Evolutionary conservation across 352 stramenopile species (phyloP), one percentile per base, ranked within the genome.

Genomic region (Phytophthora multivora): DNA sequence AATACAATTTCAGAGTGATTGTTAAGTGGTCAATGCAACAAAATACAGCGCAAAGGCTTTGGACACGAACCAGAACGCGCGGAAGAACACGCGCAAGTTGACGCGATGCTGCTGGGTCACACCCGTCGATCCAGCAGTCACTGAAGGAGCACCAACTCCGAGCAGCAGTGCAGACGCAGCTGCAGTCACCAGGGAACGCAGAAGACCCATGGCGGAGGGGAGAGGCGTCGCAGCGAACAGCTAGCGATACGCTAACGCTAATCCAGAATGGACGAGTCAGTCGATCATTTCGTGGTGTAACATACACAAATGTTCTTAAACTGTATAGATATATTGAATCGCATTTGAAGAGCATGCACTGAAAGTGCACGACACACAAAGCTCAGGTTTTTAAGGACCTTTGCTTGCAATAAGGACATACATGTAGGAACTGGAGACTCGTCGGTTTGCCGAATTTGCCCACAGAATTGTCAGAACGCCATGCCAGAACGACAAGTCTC

Each of bases 61-160:
- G 10, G 39, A n/a, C 26, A 52, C 62, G 45, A 51, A 92, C 83
- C 83, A 93, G 69, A 88, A 93, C 1, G 82, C 84, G 38, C 84
- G 84, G 63, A 88, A 93, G 52, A 83, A 84, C 39, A 93, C 77
- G 35, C 75, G 69, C 26, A 93, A 38, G n/a, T 70, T 64, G n/a
- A 93, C 75, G 56, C 75, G 77, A 42, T 84, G 63, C 40, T 77
- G 66, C 28, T 58, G 50, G n/a, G 55, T 25, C 10, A 84, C 68
- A 18, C 51, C 64, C 16, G 36, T 55, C 11, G 53, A 43, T 5
- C 43, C 40, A 16, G 54, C 51, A 2, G 59, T 45, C 46, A 42
- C 26, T 18, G 16, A 4, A 19, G 66, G 59, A n/a, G 21, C 57
- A 58, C 57, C 23, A 15, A 71, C 3, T 23, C 58, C 47, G 15